A percentile compares a stretch with the other conserved stretches of the same genome.
These are phyloP conservation scores for Cinchona pubescens DNA, from an alignment of 257 asterid species.

Conservation along the genomic window DNA sequence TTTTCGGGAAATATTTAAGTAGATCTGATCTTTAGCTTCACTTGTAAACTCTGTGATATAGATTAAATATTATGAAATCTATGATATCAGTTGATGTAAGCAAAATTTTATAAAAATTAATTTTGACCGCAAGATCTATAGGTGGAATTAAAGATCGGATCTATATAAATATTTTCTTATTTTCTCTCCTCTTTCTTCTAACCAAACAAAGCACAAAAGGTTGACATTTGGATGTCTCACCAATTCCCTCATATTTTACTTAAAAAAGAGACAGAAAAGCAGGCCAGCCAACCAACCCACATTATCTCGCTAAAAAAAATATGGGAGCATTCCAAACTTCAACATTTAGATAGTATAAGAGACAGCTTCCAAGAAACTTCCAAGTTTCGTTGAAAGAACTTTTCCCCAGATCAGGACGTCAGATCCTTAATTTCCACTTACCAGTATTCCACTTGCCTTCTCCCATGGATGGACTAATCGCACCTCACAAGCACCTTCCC, in stretches of 20 bases:
- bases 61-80: too few species aligned
- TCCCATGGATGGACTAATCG: constrained; percentile 4
- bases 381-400: not conserved
- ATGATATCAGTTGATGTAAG: too few species aligned
- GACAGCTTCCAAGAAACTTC: constrained; percentile 14
- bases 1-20: too few species aligned
- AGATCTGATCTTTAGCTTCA: too few species aligned
- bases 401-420: not conserved
- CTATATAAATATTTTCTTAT: too few species aligned
- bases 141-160: too few species aligned
- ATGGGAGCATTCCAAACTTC: not conserved
- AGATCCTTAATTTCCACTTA: not conserved
- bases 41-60: too few species aligned
- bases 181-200: not conserved
- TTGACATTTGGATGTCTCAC: not conserved
- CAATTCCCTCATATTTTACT: not conserved
- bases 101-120: too few species aligned
- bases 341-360: not conserved
- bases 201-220: not conserved
- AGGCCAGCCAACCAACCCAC: constrained; percentile 14
- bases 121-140: too few species aligned
- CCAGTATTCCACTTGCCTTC: constrained; percentile 1
- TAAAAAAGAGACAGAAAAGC: not conserved
- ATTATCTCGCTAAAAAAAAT: not conserved
- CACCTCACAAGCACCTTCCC: constrained; percentile 21